These are phyloP conservation scores for Populus tremula DNA, from an alignment of 345 rosid species.

Conservation along the genomic window DNA sequence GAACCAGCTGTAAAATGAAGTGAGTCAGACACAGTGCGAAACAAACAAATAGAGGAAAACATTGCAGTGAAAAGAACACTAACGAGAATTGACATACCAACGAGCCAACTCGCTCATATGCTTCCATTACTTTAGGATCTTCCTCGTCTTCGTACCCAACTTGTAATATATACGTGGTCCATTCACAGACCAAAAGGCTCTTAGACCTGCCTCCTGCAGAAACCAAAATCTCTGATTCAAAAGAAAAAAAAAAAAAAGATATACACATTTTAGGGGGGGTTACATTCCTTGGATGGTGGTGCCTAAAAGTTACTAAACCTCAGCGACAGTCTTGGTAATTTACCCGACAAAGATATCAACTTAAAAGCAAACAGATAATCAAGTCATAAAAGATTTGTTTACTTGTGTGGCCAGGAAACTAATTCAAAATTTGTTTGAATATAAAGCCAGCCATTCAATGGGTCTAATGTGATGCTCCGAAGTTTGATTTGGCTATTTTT, in stretches of 20 bases:
- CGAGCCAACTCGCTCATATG: constrained; percentile 79
- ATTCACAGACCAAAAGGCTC: constrained; percentile 84
- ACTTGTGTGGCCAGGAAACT: neutral
- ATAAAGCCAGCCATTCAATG: neutral
- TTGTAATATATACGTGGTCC: constrained; percentile 82
- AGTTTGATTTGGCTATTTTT: neutral
- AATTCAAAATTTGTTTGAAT: neutral
- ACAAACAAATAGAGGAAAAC: neutral
- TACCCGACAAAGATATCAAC: neutral
- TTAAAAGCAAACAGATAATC: neutral
- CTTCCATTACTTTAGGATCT: constrained; percentile 87
- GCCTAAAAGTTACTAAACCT: neutral
- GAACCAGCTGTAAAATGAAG: constrained; percentile 51
- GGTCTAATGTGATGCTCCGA: neutral
- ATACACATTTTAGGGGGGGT: no score
- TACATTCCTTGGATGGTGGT: neutral
- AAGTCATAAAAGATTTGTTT: neutral
- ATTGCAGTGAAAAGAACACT: neutral
- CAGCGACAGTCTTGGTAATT: neutral
- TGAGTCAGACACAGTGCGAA: neutral
- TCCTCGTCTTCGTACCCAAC: constrained; percentile 85
- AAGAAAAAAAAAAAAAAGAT: no score
- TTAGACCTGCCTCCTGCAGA: constrained; percentile 71
- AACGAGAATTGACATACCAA: constrained; percentile 46
- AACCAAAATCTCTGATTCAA: neutral